Percentiles rank a stretch among this genome's conserved stretches.
Conservation (phyloP, 169 alveolate genomes). For the Perkinsus chesapeaki region DNA sequence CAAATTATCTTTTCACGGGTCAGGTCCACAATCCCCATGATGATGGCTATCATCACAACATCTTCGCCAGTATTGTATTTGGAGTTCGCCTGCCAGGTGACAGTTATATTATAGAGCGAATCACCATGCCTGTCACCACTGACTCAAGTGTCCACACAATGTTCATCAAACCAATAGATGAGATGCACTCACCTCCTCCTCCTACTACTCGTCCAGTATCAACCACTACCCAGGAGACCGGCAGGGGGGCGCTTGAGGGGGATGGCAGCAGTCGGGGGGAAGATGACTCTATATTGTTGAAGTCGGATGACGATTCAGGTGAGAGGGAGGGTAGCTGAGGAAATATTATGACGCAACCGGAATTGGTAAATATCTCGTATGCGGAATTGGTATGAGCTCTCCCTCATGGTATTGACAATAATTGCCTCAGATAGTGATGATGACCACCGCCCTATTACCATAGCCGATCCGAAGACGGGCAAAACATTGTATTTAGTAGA, state of each 20-base stretch:
- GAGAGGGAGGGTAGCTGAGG: neutral
- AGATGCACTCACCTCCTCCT: neutral
- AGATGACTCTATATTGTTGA: neutral
- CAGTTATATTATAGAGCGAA: too few relatives aligned
- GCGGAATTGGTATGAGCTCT: too few relatives aligned
- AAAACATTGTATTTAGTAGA: neutral
- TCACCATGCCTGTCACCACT: too few relatives aligned
- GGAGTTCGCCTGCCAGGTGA: too few relatives aligned
- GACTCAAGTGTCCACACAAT: neutral
- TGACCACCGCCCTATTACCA: neutral
- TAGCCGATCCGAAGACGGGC: neutral
- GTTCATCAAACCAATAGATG: neutral
- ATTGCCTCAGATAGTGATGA: neutral
- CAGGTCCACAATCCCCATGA: too few relatives aligned
- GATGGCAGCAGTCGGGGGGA: neutral
- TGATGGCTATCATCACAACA: too few relatives aligned
- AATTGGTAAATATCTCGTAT: too few relatives aligned
- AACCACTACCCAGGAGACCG: neutral
- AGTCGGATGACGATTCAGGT: neutral
- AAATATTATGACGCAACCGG: too few relatives aligned
- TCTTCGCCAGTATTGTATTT: too few relatives aligned
- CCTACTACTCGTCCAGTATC: neutral
- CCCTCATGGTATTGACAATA: neutral
- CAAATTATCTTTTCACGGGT: too few relatives aligned
- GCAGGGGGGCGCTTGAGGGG: neutral